These are phyloP conservation scores for Botrytis hyacinthi DNA, from an alignment of 2,329 filamentous ascomycete species.

Conservation along the genomic window DNA sequence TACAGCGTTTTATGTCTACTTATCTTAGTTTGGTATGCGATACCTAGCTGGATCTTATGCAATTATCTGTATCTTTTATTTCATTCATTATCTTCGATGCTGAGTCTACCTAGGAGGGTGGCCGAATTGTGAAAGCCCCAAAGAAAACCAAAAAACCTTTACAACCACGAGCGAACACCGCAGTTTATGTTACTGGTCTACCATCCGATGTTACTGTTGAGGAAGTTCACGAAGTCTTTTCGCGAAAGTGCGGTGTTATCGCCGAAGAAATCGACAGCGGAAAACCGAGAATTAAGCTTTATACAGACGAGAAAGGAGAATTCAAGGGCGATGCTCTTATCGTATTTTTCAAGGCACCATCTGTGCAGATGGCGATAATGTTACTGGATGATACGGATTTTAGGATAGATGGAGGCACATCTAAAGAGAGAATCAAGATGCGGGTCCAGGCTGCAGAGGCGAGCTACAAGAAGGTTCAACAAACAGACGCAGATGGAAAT, in stretches of 20 bases:
- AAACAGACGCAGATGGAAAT: conserved; percentile 47
- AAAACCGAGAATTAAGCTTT: conserved; percentile 87
- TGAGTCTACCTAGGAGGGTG: conserved; percentile 34
- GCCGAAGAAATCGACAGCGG: conserved; percentile 91
- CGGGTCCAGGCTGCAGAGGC: conserved; percentile 80
- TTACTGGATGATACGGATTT: conserved; percentile 82
- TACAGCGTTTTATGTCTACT: neutral
- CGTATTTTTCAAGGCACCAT: conserved; percentile 93
- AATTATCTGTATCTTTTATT: neutral
- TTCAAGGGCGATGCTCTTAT: conserved; percentile 94
- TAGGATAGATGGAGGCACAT: conserved; percentile 54
- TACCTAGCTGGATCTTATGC: neutral
- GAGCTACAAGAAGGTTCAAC: conserved; percentile 86
- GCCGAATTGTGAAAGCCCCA: conserved; percentile 36
- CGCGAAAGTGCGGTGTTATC: conserved; percentile 80
- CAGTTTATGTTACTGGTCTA: conserved; percentile 87
- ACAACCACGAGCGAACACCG: conserved; percentile 67
- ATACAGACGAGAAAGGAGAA: conserved; percentile 73
- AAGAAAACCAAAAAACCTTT: conserved; percentile 40
- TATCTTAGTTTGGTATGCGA: neutral
- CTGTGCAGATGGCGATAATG: conserved; percentile 81
- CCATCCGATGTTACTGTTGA: conserved; percentile 74
- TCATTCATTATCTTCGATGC: conserved; percentile 14
- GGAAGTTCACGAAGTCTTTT: conserved; percentile 83
- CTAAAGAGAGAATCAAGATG: conserved; percentile 58